Percentiles rank a stretch among this genome's conserved stretches.
These are phyloP conservation scores for Metschnikowia similis DNA, from an alignment of 805 yeast species.

Conservation along the genomic window DNA sequence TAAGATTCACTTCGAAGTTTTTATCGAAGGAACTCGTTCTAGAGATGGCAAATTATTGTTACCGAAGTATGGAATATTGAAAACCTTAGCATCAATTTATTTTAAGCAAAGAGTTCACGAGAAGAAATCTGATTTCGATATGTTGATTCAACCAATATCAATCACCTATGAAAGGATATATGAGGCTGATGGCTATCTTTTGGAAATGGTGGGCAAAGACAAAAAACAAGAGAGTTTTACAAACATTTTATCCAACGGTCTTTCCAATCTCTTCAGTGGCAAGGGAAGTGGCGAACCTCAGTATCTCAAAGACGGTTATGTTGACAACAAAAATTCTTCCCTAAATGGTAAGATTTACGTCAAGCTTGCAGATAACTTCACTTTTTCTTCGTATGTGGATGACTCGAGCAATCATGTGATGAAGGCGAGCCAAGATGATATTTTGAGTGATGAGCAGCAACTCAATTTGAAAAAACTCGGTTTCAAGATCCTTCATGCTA, in stretches of 20 bases:
- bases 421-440: slow-evolving; percentile 12
- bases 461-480: slow-evolving; percentile 47
- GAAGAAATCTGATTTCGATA: slow-evolving; percentile 23
- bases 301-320: slow-evolving; percentile 20
- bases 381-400: slow-evolving; percentile 24
- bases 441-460: slow-evolving; percentile 24
- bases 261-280: slow-evolving; percentile 24
- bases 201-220: slow-evolving; percentile 54
- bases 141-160: slow-evolving; percentile 48
- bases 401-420: slow-evolving; percentile 12
- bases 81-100: slow-evolving; percentile 46
- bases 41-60: slow-evolving; percentile 60
- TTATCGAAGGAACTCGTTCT: slow-evolving; percentile 64
- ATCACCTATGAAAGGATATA: slow-evolving; percentile 59
- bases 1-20: slow-evolving; percentile 53
- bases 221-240: slow-evolving; percentile 49
- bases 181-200: slow-evolving; percentile 51
- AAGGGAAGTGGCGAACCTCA: slow-evolving; percentile 2
- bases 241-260: slow-evolving; percentile 34
- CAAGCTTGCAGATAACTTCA: slow-evolving; percentile 31
- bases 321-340: slow-evolving; percentile 25
- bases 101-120: slow-evolving; percentile 30
- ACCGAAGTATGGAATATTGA: slow-evolving; percentile 60
- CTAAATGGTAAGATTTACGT: slow-evolving; percentile 37
- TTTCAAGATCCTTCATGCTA: slow-evolving; percentile 48